Conservation (phyloP, 768 basidiomycete genomes). For the Leccinellum albellum region DNA sequence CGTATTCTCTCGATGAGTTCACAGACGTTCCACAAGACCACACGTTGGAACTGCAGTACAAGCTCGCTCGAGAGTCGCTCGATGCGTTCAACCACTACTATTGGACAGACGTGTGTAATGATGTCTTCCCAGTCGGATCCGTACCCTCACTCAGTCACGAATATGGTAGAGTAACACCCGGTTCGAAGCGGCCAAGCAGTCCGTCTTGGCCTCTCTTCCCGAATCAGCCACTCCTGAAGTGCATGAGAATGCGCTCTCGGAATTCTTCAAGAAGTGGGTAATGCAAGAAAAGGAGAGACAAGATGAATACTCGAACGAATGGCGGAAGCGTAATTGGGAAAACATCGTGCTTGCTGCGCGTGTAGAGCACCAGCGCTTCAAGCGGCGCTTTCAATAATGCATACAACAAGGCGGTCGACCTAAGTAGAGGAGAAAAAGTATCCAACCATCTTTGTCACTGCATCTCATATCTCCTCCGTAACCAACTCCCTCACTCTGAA, state of each 20-base stretch:
- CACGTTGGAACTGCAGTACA: constrained; percentile 63
- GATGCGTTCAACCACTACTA: constrained; percentile 75
- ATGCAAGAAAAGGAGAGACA: constrained; percentile 59
- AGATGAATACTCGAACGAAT: constrained; percentile 59
- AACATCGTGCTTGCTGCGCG: constrained; percentile 58
- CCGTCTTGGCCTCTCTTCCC: constrained; percentile 55
- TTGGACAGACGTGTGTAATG: constrained; percentile 69
- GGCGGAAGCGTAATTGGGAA: constrained; percentile 58
- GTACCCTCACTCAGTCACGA: constrained; percentile 5
- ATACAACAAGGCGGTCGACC: neutral
- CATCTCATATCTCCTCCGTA: constrained; percentile 41
- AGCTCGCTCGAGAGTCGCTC: constrained; percentile 64
- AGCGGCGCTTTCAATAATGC: constrained; percentile 28
- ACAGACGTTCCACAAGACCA: constrained; percentile 31
- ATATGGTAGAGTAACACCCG: constrained; percentile 65
- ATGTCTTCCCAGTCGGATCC: neutral
- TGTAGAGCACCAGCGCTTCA: constrained; percentile 47
- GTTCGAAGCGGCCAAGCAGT: constrained; percentile 68
- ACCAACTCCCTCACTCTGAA: constrained; percentile 63
- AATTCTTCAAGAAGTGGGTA: constrained; percentile 74
- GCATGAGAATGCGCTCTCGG: constrained; percentile 66
- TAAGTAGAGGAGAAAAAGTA: neutral
- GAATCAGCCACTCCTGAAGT: constrained; percentile 45
- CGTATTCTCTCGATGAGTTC: constrained; percentile 80
- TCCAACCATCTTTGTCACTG: constrained; percentile 9